Conservation (phyloP, 176 grass and related monocot species). For the Avena insularis region DNA sequence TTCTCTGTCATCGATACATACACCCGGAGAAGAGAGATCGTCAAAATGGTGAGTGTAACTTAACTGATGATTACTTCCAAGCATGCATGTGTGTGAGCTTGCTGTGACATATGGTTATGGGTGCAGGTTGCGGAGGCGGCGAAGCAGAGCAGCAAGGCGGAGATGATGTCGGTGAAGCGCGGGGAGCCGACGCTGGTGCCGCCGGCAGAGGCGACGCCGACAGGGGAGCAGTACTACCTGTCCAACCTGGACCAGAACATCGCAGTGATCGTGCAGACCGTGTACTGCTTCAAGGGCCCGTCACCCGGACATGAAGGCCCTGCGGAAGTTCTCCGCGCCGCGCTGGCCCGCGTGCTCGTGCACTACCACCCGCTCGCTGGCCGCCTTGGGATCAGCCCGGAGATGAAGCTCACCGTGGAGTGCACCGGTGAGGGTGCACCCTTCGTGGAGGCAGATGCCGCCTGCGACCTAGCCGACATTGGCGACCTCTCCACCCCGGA, state of each 20-base stretch:
- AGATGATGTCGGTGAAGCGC: slow-evolving; percentile 57
- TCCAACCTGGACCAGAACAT: slow-evolving; percentile 99
- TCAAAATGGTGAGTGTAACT: too few relatives aligned
- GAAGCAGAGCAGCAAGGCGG: background rate
- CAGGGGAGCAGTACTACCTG: slow-evolving; percentile 81
- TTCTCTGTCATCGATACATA: too few relatives aligned
- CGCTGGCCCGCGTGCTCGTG: slow-evolving; percentile 69
- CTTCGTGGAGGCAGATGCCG: slow-evolving; percentile 87
- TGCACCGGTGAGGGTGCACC: slow-evolving; percentile 75
- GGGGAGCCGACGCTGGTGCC: slow-evolving; percentile 55
- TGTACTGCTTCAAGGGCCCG: too few relatives aligned
- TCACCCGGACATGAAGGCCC: too few relatives aligned
- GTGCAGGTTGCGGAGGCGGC: slow-evolving; percentile 52
- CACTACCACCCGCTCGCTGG: slow-evolving; percentile 91
- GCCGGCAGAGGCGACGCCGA: slow-evolving; percentile 66
- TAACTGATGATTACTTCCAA: too few relatives aligned
- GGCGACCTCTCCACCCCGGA: slow-evolving; percentile 77
- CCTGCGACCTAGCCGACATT: slow-evolving; percentile 61
- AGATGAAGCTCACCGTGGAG: slow-evolving; percentile 89
- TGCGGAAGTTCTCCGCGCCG: too few relatives aligned
- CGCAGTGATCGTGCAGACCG: slow-evolving; percentile 70
- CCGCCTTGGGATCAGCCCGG: slow-evolving; percentile 69
- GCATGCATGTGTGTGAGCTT: background rate
- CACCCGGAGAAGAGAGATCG: too few relatives aligned
- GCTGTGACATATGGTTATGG: background rate